Conservation (phyloP, 1,284 basidiomycete genomes). For the Kwoniella shivajii region DNA sequence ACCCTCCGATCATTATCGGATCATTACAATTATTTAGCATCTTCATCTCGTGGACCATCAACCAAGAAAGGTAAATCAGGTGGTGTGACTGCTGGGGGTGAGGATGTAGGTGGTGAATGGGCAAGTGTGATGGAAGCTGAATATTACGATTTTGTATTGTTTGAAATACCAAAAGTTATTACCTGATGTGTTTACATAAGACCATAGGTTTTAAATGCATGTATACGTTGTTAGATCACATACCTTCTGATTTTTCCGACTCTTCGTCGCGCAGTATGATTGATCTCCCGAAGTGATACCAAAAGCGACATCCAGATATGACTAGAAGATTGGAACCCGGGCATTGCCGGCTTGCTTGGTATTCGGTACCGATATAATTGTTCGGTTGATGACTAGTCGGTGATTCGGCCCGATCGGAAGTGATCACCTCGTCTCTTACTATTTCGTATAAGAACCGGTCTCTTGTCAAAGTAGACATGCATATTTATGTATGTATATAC, state of each 20-base stretch:
- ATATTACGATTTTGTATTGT: conserved; percentile 89
- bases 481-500: too few relatives aligned
- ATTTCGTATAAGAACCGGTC: too few relatives aligned
- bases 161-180: conserved; percentile 59
- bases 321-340: background rate
- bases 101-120: conserved; percentile 81
- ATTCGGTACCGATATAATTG: too few relatives aligned
- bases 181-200: conserved; percentile 14
- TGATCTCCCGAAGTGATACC: background rate
- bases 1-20: conserved; percentile 71
- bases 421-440: background rate
- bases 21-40: conserved; percentile 79
- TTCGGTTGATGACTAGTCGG: background rate
- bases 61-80: conserved; percentile 49
- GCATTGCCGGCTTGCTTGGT: too few relatives aligned
- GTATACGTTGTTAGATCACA: conserved; percentile 9
- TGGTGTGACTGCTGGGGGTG: conserved; percentile 43
- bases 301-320: background rate
- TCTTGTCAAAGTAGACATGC: too few relatives aligned
- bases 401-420: background rate
- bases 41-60: conserved; percentile 48
- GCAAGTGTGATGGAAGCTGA: conserved; percentile 89
- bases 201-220: background rate
- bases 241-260: background rate
- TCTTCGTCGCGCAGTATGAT: background rate